A percentile compares a stretch with the other conserved stretches of the same genome.
phyloP scores from a whole-genome alignment of 2,329 filamentous ascomycete genomes.

The Fusarium chaquense region DNA sequence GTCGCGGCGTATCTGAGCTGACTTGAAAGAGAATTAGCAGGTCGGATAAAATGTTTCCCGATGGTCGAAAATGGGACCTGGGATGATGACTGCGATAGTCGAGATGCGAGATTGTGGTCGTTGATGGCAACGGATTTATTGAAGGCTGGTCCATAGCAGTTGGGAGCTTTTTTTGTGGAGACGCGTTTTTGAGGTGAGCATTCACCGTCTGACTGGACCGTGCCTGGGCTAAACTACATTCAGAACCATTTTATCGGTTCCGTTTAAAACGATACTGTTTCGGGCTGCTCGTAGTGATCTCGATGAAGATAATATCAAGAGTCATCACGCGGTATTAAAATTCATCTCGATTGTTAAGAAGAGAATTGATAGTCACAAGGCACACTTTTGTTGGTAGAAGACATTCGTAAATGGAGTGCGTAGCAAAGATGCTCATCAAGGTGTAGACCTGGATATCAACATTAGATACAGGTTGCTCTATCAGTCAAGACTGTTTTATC shows the following conservation, averaged over 20 bases:
- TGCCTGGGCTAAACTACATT: constrained; percentile 26
- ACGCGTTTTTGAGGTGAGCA: constrained; percentile 28
- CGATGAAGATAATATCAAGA: constrained; percentile 19
- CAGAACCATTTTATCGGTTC: background rate
- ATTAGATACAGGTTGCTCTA: background rate
- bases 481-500: background rate
- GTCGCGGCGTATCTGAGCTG: constrained; percentile 20
- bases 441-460: background rate
- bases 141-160: constrained; percentile 32
- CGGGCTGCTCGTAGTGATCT: constrained; percentile 9
- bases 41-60: constrained; percentile 6
- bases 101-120: constrained; percentile 33
- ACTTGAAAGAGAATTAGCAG: constrained; percentile 10
- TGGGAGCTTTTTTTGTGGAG: constrained; percentile 49
- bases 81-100: constrained; percentile 25
- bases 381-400: background rate
- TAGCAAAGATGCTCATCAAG: background rate
- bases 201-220: constrained; percentile 7
- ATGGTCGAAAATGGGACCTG: constrained; percentile 12
- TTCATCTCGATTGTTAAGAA: background rate
- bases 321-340: constrained; percentile 1
- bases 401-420: background rate
- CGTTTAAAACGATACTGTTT: constrained; percentile 30
- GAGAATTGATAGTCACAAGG: background rate
- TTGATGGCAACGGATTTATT: constrained; percentile 43